phyloP scores from a whole-genome alignment of 768 basidiomycete genomes.

The Punctularia strigosozonata region DNA sequence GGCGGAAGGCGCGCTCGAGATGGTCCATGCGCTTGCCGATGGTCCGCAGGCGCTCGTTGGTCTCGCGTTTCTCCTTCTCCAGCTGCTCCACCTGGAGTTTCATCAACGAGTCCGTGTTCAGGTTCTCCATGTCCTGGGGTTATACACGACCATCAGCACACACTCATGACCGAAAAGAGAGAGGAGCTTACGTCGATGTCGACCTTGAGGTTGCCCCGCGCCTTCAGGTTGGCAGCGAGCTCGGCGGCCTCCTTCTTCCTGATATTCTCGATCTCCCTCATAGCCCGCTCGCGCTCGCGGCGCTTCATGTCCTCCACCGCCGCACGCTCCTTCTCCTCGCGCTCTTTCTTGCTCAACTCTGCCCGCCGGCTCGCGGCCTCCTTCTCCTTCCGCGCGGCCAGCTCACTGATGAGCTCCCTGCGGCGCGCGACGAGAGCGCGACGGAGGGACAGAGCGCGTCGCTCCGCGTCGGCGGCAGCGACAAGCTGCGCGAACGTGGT shows the following conservation, averaged over 20 bases:
- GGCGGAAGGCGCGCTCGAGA: constrained; percentile 87
- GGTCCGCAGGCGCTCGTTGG: constrained; percentile 71
- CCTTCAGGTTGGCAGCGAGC: constrained; percentile 73
- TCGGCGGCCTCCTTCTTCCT: constrained; percentile 77
- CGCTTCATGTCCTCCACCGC: constrained; percentile 52
- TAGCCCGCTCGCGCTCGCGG: constrained; percentile 52
- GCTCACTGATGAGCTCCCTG: constrained; percentile 73
- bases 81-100: constrained; percentile 87
- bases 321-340: constrained; percentile 54
- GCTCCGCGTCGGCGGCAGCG: constrained; percentile 58
- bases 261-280: constrained; percentile 69
- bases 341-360: constrained; percentile 50
- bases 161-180: neutral
- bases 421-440: constrained; percentile 79
- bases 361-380: constrained; percentile 76
- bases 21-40: constrained; percentile 89
- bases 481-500: constrained; percentile 48
- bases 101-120: constrained; percentile 81
- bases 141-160: constrained; percentile 5
- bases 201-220: constrained; percentile 61
- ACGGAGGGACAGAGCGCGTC: constrained; percentile 64
- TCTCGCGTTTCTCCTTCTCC: constrained; percentile 91
- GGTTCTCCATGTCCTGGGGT: constrained; percentile 62
- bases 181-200: constrained; percentile 50
- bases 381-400: constrained; percentile 76